phyloP scores from a whole-genome alignment of 495 filamentous ascomycete species.

The Talaromyces trachyspermus region DNA sequence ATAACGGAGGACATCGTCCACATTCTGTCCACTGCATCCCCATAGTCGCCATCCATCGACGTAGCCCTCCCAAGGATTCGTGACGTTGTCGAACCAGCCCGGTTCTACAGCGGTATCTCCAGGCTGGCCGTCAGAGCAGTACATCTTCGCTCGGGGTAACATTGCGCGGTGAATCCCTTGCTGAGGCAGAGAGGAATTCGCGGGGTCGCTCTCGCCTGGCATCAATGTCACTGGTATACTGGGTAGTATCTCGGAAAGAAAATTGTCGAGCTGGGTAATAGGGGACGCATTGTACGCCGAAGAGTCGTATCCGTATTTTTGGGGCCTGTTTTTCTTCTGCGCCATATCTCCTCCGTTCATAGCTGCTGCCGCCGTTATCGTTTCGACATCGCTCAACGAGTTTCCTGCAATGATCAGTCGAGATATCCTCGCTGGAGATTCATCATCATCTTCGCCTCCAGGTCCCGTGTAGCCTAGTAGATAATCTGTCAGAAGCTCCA shows the following conservation, averaged over 20 bases:
- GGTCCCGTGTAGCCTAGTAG: constrained; percentile 75
- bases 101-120: constrained; percentile 39
- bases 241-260: constrained; percentile 73
- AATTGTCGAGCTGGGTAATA: constrained; percentile 72
- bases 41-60: constrained; percentile 81
- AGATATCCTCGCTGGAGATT: constrained; percentile 52
- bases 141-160: constrained; percentile 67
- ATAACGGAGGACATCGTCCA: constrained; percentile 91
- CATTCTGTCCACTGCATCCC: constrained; percentile 81
- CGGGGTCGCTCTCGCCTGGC: constrained; percentile 68
- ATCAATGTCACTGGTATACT: constrained; percentile 74
- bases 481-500: constrained; percentile 78
- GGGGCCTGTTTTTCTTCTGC: constrained; percentile 46
- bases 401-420: constrained; percentile 89
- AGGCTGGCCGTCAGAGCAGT: constrained; percentile 44
- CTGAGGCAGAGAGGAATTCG: constrained; percentile 72
- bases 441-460: constrained; percentile 38
- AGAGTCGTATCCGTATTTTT: constrained; percentile 94
- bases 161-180: constrained; percentile 77
- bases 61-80: constrained; percentile 89
- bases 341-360: constrained; percentile 21
- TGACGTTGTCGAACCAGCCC: constrained; percentile 81
- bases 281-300: constrained; percentile 78
- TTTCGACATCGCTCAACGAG: constrained; percentile 59
- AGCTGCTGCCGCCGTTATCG: constrained; percentile 17